These are phyloP conservation scores for Gnomoniopsis sp. DNA, from an alignment of 2,329 filamentous ascomycete species.

Conservation along the genomic window DNA sequence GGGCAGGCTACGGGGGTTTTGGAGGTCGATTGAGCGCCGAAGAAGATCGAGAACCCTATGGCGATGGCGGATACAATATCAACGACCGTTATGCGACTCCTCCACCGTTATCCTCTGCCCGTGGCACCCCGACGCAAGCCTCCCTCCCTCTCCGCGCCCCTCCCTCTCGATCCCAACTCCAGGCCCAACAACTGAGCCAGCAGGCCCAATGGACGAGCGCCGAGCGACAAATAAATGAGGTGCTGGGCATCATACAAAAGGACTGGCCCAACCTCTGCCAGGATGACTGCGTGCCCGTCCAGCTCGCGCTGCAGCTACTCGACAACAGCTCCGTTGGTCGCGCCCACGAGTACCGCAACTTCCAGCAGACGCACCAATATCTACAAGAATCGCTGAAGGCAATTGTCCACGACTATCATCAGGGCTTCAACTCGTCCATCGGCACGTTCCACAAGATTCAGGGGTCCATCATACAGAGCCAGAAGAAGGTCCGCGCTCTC, in stretches of 20 bases:
- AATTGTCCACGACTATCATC: constrained; percentile 97
- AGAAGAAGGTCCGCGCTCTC: constrained; percentile 76
- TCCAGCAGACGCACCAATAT: constrained; percentile 78
- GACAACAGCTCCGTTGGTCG: constrained; percentile 91
- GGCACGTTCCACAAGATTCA: constrained; percentile 99
- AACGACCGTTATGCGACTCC: constrained; percentile 36
- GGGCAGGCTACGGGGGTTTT: constrained; percentile 42
- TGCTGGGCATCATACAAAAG: constrained; percentile 77
- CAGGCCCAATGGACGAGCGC: constrained; percentile 39
- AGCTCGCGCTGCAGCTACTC: constrained; percentile 90
- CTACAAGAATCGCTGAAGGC: constrained; percentile 90
- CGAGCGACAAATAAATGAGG: constrained; percentile 55
- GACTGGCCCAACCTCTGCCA: constrained; percentile 93
- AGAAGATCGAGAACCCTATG: constrained; percentile 47
- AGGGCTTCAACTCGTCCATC: constrained; percentile 98
- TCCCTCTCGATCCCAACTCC: constrained; percentile 31
- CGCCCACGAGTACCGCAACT: constrained; percentile 82
- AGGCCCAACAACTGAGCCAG: constrained; percentile 19
- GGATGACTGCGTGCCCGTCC: constrained; percentile 85
- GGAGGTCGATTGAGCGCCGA: constrained; percentile 25
- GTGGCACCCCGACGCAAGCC: constrained; percentile 26
- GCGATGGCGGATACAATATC: constrained; percentile 38
- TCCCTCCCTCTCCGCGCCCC: constrained; percentile 27
- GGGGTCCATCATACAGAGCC: constrained; percentile 82
- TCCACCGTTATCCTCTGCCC: constrained; percentile 30